These are phyloP conservation scores for Paspalum vaginatum DNA, from an alignment of 176 grass and related monocot genomes.

Conservation along the genomic window DNA sequence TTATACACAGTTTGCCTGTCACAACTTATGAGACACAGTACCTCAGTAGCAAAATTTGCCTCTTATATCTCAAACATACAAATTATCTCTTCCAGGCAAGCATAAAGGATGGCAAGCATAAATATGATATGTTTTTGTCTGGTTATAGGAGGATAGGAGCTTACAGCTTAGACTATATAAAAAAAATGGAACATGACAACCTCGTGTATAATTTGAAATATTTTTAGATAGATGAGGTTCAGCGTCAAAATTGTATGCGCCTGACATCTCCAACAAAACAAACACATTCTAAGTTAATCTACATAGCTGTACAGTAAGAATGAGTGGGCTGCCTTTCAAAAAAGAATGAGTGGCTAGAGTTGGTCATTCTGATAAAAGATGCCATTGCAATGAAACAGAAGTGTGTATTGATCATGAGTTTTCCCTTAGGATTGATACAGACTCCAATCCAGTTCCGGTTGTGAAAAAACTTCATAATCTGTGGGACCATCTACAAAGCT, in stretches of 20 bases:
- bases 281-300: slow-evolving; percentile 33
- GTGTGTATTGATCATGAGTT: slow-evolving; percentile 42
- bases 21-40: neutral
- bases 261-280: slow-evolving; percentile 26
- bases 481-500: slow-evolving; percentile 93
- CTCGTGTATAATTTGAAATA: neutral
- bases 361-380: slow-evolving; percentile 12
- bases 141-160: neutral
- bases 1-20: neutral
- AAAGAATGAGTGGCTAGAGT: neutral
- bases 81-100: neutral
- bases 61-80: neutral
- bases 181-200: neutral
- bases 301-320: slow-evolving; percentile 50
- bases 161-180: neutral
- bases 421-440: slow-evolving; percentile 76
- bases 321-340: too few relatives aligned
- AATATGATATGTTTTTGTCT: slow-evolving; percentile 20
- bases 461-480: slow-evolving; percentile 96
- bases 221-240: slow-evolving; percentile 3
- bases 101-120: neutral
- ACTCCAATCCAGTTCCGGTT: slow-evolving; percentile 90
- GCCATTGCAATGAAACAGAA: slow-evolving; percentile 40
- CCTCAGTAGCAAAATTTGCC: neutral
- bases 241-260: neutral